Evolutionary conservation across 2,329 filamentous ascomycete genomes (phyloP), one percentile per base, ranked within the genome.

Genomic region (Pleurostoma richardsiae): DNA sequence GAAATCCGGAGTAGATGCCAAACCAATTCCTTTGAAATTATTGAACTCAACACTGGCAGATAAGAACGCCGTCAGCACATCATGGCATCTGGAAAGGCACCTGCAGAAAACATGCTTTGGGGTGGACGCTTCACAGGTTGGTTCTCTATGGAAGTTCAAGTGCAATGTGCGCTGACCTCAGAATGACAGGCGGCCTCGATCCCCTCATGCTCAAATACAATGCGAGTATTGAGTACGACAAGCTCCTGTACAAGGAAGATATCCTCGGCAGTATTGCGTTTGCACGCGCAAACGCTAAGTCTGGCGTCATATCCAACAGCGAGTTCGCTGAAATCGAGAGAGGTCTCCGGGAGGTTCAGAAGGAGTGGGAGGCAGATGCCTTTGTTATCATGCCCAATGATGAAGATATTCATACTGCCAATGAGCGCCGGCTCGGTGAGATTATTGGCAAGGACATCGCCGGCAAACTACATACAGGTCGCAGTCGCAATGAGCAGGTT

Each of bases 401-500:
- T 30, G 66, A 69, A 57, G 51, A 49, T 30, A 85, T 86, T 51
- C 82, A 86, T 63, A 86, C 83, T 2, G 83, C 83, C 46, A 86
- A 86, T 55, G 83, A 87, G 66, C 81, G 85, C 45, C 79, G 85
- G 3, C 67, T 88, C 3, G 86, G 88, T 43, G 90, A 95, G 72
- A 78, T 95, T 52, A 91, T 96, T 52, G 88, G 90, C 58, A 91
- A 86, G 57, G 57, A 42, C 54, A 57, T 29, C 27, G 42, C 46
- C 29, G 42, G 41, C 19, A 47, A 38, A 72, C 79, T 96, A 48
- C 90, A 96, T 69, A 96, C 90, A 4, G 85, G 85, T 38, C 85
- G 90, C 44, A 91, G 86, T 64, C 80, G 91, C 56, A 96, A 96
- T 60, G 90, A 96, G 68, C 90, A 96, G 69, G 83, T 95, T 47